Evolutionary conservation across 495 filamentous ascomycete genomes (phyloP), one percentile per base, ranked within the genome.

Genomic region (Amphirosellinia nigrospora): DNA sequence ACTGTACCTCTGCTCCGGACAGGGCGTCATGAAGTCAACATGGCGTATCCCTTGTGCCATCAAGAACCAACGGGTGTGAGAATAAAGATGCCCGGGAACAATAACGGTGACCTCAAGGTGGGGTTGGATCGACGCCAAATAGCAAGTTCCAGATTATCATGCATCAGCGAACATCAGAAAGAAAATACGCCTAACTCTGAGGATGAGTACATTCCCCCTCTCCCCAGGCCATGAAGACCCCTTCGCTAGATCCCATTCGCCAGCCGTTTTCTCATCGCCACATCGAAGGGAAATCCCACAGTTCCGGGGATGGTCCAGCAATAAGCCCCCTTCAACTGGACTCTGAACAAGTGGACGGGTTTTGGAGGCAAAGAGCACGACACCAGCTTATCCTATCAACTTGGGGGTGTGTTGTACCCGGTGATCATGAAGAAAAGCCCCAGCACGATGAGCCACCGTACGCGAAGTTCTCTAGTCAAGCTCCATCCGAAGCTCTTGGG

Each of bases 171-270:
- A 55, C 71, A 70, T 45, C 64, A 64, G 52, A 71, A 78, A 46
- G 72, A 74, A 58, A 76, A 76, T 61, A 74, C 69, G 52, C 73
- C 70, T 69, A 72, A 72, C 70, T 74, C 70, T 36, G 70, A 78
- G 26, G 72, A 72, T 45, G 74, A 70, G 16, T 63, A 76, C 43
- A 74, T 70, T 43, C 45, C n/a, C 71, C 73, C 41, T 56, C 69
- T 0, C n/a, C 52, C 5, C 39, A 45, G 26, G 53, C 61, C 13
- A 48, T 65, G 16, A 70, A 64, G 60, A 38, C 68, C 11, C 64
- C 62, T 69, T 28, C 38, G 41, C 52, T 61, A 10, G 41, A 50
- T 6, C 71, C 66, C 55, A 21, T 58, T 30, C 56, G 70, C n/a
- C 26, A 65, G 13, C 55, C 61, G n/a, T 61, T 5, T 71, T 69